Evolutionary conservation across 345 rosid genomes (phyloP).

Genomic region (Acer saccharum): DNA sequence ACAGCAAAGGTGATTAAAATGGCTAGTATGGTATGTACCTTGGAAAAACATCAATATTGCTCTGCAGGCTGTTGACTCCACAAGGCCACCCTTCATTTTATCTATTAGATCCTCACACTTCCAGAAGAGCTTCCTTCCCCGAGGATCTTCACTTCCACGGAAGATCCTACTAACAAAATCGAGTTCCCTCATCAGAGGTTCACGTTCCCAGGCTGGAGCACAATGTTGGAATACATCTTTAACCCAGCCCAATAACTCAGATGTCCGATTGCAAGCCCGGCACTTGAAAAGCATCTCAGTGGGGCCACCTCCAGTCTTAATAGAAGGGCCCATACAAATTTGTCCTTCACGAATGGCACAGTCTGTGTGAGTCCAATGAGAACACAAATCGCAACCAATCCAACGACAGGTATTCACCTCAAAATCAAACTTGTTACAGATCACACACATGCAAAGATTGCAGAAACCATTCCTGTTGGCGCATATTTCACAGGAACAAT

Average conservation of each 20-base stretch:
- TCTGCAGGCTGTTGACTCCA: conserved; percentile 75
- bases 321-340: conserved; percentile 75
- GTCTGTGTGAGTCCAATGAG: conserved; percentile 98
- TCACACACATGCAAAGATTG: conserved; percentile 96
- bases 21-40: conserved; percentile 46
- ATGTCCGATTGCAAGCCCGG: conserved; percentile 86
- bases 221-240: conserved; percentile 97
- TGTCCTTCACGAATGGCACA: conserved; percentile 93
- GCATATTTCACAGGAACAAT: conserved; percentile 83
- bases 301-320: conserved; percentile 64
- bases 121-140: conserved; percentile 86
- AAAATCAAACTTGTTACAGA: conserved; percentile 95
- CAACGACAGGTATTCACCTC: conserved; percentile 96
- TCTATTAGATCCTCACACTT: conserved; percentile 86
- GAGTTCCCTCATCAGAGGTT: conserved; percentile 80
- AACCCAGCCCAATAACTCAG: conserved; percentile 95
- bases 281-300: conserved; percentile 91
- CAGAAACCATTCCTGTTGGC: conserved; percentile 87
- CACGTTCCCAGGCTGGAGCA: conserved; percentile 91
- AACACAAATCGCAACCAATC: conserved; percentile 96
- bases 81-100: conserved; percentile 77
- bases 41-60: conserved; percentile 78
- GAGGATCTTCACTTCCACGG: conserved; percentile 84
- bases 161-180: conserved; percentile 89
- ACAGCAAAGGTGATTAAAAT: conserved; percentile 1